Conservation (phyloP, 441 rosid genomes). For the Lagerstroemia fauriei region DNA sequence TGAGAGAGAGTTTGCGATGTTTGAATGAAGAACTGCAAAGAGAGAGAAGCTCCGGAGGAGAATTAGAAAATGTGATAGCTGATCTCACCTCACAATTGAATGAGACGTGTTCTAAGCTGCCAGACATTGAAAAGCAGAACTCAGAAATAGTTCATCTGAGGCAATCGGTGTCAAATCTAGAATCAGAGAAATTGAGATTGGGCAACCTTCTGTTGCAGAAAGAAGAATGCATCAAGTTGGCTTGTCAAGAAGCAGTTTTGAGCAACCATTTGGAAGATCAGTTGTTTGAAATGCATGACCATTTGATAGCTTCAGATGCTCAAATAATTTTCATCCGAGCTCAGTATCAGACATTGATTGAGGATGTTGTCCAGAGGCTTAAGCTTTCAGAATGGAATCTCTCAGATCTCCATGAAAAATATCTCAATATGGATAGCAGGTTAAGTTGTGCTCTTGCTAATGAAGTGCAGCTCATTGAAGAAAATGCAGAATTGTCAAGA, state of each 20-base stretch:
- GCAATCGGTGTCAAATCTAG: conserved; percentile 59
- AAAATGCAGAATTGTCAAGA: conserved; percentile 53
- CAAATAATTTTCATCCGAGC: conserved; percentile 47
- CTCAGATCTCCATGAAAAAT: conserved; percentile 56
- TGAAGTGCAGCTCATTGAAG: conserved; percentile 56
- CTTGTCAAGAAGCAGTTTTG: conserved; percentile 44
- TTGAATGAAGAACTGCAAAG: conserved; percentile 48
- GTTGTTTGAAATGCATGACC: conserved; percentile 62
- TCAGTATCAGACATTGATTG: conserved; percentile 53
- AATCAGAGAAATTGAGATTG: conserved; percentile 59
- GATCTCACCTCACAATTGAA: conserved; percentile 63
- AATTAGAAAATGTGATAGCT: conserved; percentile 46
- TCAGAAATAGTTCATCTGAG: conserved; percentile 58
- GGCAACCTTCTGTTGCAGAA: conserved; percentile 45
- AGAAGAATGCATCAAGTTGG: conserved; percentile 50
- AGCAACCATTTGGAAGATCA: conserved; percentile 57
- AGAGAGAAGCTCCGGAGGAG: conserved; percentile 59
- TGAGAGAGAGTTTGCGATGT: conserved; percentile 47
- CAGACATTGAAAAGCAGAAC: conserved; percentile 54
- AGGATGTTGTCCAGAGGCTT: conserved; percentile 55
- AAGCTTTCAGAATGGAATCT: conserved; percentile 43
- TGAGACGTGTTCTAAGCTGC: conserved; percentile 53
- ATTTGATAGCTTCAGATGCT: conserved; percentile 59
- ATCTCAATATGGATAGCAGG: conserved; percentile 47
- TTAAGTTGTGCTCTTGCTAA: conserved; percentile 58